A percentile compares a stretch with the other conserved stretches of the same genome.
Conservation (phyloP, 225 moss, liverwort and hornwort genomes). For the Bryum argenteum region DNA sequence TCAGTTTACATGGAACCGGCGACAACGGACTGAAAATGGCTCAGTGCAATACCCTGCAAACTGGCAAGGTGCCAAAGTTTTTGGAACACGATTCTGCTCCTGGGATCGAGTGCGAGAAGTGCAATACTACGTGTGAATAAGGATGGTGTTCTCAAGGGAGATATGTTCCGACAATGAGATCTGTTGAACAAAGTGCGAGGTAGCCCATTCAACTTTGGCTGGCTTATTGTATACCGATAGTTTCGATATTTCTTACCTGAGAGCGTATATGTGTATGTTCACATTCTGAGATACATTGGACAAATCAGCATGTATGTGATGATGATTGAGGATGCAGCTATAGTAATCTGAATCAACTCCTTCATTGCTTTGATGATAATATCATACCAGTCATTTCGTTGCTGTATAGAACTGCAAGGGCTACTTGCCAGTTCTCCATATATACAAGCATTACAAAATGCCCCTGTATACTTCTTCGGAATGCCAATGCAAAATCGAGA, state of each 20-base stretch:
- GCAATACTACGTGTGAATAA: slow-evolving; percentile 31
- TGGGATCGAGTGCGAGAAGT: slow-evolving; percentile 27
- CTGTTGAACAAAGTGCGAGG: not conserved
- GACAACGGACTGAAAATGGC: not conserved
- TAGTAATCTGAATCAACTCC: slow-evolving; percentile 22
- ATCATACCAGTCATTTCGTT: slow-evolving; percentile 23
- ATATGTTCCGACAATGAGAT: slow-evolving; percentile 19
- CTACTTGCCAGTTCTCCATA: slow-evolving; percentile 26
- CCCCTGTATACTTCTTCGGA: too few species aligned
- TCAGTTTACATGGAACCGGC: slow-evolving; percentile 28
- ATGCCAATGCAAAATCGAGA: too few species aligned
- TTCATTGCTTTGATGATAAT: too few species aligned
- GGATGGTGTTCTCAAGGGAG: slow-evolving; percentile 29
- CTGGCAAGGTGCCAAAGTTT: slow-evolving; percentile 23
- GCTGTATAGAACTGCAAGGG: slow-evolving; percentile 26
- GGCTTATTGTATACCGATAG: slow-evolving; percentile 12
- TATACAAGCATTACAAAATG: too few species aligned
- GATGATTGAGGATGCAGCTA: slow-evolving; percentile 36
- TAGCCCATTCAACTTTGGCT: slow-evolving; percentile 29
- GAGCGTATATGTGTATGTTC: slow-evolving; percentile 23
- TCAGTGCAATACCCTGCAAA: slow-evolving; percentile 25
- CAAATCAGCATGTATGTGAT: slow-evolving; percentile 20
- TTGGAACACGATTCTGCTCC: slow-evolving; percentile 22
- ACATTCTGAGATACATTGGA: slow-evolving; percentile 19
- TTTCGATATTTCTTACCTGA: slow-evolving; percentile 19